Evolutionary conservation across 495 filamentous ascomycete genomes (phyloP).

Genomic region (Thermochaetoides thermophila): DNA sequence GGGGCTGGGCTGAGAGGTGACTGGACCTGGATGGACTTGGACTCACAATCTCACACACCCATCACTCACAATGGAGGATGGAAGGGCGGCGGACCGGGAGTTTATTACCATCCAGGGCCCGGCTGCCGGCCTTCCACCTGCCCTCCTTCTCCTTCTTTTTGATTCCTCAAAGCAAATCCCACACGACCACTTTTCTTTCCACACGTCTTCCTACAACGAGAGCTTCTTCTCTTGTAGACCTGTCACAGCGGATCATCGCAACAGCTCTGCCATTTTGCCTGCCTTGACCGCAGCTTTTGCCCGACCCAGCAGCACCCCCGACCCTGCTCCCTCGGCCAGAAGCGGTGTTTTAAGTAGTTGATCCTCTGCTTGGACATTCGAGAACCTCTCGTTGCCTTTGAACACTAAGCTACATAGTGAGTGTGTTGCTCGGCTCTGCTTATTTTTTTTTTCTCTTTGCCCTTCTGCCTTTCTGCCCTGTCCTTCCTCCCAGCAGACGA

Average conservation of each 20-base stretch:
- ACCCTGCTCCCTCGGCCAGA: too few relatives aligned
- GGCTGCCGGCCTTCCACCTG: constrained; percentile 10
- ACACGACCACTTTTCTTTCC: constrained; percentile 24
- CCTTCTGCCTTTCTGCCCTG: neutral
- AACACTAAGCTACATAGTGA: constrained; percentile 11
- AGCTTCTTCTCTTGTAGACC: constrained; percentile 33
- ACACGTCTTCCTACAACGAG: constrained; percentile 25
- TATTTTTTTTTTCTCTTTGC: neutral
- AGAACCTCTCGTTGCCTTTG: constrained; percentile 13
- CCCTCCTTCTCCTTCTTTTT: constrained; percentile 13
- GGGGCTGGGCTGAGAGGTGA: too few relatives aligned
- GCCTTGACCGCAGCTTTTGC: constrained; percentile 20
- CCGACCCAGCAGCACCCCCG: constrained; percentile 13
- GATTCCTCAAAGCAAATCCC: constrained; percentile 31
- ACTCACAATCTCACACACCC: too few relatives aligned
- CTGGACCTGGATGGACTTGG: too few relatives aligned
- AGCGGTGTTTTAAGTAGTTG: neutral
- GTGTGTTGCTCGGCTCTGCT: constrained; percentile 9
- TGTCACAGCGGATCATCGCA: constrained; percentile 41
- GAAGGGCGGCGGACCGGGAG: too few relatives aligned
- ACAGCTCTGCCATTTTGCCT: constrained; percentile 31
- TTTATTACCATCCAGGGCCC: too few relatives aligned
- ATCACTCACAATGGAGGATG: too few relatives aligned
- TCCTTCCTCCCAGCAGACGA: neutral
- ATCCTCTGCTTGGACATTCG: neutral